Base-by-base conservation (phyloP, 2,329 filamentous ascomycete genomes). In the Aspergillus tubingensis region DNA sequence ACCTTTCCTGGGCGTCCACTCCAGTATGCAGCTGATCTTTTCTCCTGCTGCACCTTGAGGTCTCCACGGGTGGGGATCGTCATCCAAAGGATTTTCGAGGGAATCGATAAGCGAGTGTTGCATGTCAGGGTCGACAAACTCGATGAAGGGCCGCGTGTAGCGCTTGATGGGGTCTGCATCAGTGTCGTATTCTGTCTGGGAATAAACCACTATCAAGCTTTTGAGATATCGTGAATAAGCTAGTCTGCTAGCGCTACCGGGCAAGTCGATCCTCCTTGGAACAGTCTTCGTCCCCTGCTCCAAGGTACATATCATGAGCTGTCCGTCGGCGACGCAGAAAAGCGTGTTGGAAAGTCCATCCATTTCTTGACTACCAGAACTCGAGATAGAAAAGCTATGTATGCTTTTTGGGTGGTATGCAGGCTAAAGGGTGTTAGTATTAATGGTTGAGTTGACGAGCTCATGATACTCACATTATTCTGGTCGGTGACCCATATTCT, bases 141-240 rank as follows among this genome's bases (percentile, higher is more conserved):
- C 75, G 25, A 79, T 67, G 47, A 67, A 71, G 32, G 77, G 72
- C 17, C 72, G 72, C 17, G 67, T 72, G 36, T 68, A 73, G 23
- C 72, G 70, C 41, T 68, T 70, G 56, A 73, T 69, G 13, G 72
- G 72, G 25, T 68, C 65, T 36, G 66, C 53, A 5, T 69, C 69
- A 6, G 66, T 62, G 23, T 74, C 68, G 5, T 66, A 60, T 49
- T 72, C 68, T 3, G 66, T 68, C 19, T 65, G 65, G 39, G 69
- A 73, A 61, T 79, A 83, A 21, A 81, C 81, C 11, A 83, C 79
- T 32, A 86, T 77, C 27, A 86, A 74, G 61, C 78, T 79, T 11
- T 77, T 74, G 8, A 83, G 68, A 53, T 75, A 72, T 11, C 73
- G 68, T 8, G 82, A 80, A 67, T 83, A 84, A 8, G 77, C 70